phyloP scores from a whole-genome alignment of 2,329 filamentous ascomycete genomes.

The Xylariaceae sp. region DNA sequence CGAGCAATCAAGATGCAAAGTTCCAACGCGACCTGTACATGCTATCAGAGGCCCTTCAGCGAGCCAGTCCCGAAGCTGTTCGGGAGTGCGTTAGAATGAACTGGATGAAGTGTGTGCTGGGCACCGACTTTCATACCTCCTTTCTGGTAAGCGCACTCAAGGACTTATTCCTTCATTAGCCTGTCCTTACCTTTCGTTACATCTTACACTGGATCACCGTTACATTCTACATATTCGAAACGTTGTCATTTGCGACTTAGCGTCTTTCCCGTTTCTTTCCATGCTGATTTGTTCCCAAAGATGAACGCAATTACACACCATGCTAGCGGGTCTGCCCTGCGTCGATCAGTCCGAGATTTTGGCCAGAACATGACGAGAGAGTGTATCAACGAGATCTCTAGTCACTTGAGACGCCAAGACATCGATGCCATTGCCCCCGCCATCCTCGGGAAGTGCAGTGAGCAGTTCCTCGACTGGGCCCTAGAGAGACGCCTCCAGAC shows the following conservation, averaged over 20 bases:
- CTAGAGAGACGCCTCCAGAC: slow-evolving; percentile 48
- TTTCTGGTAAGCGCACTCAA: slow-evolving; percentile 44
- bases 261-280: neutral
- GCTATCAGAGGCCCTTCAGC: slow-evolving; percentile 38
- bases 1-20: slow-evolving; percentile 18
- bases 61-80: slow-evolving; percentile 41
- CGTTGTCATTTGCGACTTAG: too few species aligned
- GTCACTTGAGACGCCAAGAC: slow-evolving; percentile 37
- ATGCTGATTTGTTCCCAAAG: slow-evolving; percentile 28
- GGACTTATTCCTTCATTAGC: slow-evolving; percentile 1
- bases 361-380: slow-evolving; percentile 40
- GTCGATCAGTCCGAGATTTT: slow-evolving; percentile 40
- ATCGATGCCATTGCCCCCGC: slow-evolving; percentile 42
- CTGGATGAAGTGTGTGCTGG: slow-evolving; percentile 46
- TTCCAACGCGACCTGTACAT: slow-evolving; percentile 37
- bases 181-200: neutral
- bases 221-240: too few species aligned
- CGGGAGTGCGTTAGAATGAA: slow-evolving; percentile 45
- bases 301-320: slow-evolving; percentile 47
- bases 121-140: slow-evolving; percentile 47
- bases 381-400: slow-evolving; percentile 39
- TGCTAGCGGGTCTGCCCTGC: slow-evolving; percentile 35
- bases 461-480: slow-evolving; percentile 47
- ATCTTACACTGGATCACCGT: neutral
- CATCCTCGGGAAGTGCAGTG: slow-evolving; percentile 44